These are phyloP conservation scores for Akebia trifoliata DNA, from an alignment of 164 flowering plant genomes.

Conservation along the genomic window DNA sequence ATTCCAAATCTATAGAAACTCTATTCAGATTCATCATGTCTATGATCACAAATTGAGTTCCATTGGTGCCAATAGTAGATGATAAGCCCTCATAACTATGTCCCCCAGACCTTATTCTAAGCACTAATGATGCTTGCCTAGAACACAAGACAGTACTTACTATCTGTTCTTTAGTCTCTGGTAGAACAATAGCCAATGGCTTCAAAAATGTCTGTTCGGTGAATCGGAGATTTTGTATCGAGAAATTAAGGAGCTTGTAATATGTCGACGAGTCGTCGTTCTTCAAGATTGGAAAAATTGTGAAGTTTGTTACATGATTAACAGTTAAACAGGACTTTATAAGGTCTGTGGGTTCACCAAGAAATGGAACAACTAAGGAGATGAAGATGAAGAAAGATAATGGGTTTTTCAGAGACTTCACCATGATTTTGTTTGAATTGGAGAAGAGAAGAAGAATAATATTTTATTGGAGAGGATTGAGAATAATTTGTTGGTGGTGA, in stretches of 20 bases:
- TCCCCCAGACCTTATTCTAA: constrained; percentile 22
- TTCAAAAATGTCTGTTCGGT: constrained; percentile 12
- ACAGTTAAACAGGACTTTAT: constrained; percentile 15
- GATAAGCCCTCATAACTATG: constrained; percentile 30
- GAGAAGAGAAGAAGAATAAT: not conserved
- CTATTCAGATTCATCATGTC: constrained; percentile 27
- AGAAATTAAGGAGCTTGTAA: constrained; percentile 15
- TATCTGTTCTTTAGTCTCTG: constrained; percentile 18
- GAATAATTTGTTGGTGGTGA: not conserved
- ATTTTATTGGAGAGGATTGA: not conserved
- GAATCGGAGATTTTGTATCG: constrained; percentile 25
- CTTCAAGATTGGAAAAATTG: constrained; percentile 1
- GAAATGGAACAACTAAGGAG: constrained; percentile 1
- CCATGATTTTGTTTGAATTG: not conserved
- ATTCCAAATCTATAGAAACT: constrained; percentile 16
- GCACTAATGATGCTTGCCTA: constrained; percentile 11
- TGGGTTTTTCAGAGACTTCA: not conserved
- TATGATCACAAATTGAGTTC: constrained; percentile 20
- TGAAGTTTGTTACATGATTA: constrained; percentile 19
- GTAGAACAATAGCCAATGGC: constrained; percentile 21
- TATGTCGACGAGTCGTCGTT: constrained; percentile 4
- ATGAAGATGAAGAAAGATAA: constrained; percentile 2
- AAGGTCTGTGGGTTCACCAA: constrained; percentile 5
- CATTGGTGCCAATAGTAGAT: constrained; percentile 1
- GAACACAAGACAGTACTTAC: constrained; percentile 13